phyloP scores from a whole-genome alignment of 2,329 filamentous ascomycete genomes.

The Xylaria sp. region DNA sequence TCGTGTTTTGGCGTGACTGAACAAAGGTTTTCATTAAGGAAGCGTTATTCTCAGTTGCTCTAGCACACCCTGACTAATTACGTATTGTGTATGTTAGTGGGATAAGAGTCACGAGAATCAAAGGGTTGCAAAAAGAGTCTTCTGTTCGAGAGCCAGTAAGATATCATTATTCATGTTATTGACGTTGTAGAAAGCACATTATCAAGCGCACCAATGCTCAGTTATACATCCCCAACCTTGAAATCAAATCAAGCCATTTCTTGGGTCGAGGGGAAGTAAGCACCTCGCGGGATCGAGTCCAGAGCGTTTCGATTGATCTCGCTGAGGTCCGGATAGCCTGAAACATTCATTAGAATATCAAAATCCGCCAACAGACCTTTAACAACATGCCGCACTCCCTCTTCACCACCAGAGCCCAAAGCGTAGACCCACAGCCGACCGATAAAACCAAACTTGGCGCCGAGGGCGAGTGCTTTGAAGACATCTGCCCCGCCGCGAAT shows the following conservation, averaged over 20 bases:
- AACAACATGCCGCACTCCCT: conserved; percentile 66
- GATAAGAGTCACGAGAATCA: too few relatives aligned
- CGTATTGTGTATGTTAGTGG: too few relatives aligned
- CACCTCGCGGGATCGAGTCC: conserved; percentile 50
- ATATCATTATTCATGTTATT: too few relatives aligned
- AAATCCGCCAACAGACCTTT: conserved; percentile 66
- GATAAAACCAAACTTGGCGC: conserved; percentile 67
- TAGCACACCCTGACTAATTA: too few relatives aligned
- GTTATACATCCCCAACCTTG: too few relatives aligned
- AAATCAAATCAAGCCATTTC: conserved; percentile 30
- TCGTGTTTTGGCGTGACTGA: too few relatives aligned
- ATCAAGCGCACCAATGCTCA: too few relatives aligned
- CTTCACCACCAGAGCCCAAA: conserved; percentile 63
- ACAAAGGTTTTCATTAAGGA: too few relatives aligned
- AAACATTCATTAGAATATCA: conserved; percentile 66
- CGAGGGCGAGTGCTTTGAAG: conserved; percentile 65
- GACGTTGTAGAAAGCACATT: too few relatives aligned
- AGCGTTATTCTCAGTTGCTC: too few relatives aligned
- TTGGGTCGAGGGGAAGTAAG: conserved; percentile 39
- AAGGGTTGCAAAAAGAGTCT: too few relatives aligned
- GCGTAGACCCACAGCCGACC: conserved; percentile 67
- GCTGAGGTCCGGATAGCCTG: conserved; percentile 57
- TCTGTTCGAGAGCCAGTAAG: too few relatives aligned
- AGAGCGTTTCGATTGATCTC: conserved; percentile 54
- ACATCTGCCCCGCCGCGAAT: conserved; percentile 62